Conservation (phyloP, 2,329 filamentous ascomycete species). For the Colletotrichum sp. region DNA sequence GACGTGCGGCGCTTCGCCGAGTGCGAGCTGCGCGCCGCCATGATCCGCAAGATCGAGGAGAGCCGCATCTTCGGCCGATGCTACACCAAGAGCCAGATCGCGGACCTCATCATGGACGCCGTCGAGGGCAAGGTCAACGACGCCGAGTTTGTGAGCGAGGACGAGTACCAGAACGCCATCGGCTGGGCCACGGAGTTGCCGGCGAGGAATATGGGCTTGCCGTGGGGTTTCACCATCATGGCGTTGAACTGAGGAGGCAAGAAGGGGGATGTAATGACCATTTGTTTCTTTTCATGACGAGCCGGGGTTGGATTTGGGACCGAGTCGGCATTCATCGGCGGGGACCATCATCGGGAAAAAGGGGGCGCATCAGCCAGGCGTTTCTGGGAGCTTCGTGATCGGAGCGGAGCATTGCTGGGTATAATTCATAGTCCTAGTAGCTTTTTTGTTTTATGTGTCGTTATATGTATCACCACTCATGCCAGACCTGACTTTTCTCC, state of each 20-base stretch:
- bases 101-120: slow-evolving; percentile 34
- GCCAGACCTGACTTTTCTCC: not conserved
- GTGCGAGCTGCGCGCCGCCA: slow-evolving; percentile 30
- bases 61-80: slow-evolving; percentile 35
- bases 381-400: slow-evolving; percentile 1
- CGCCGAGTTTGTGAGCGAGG: slow-evolving; percentile 15
- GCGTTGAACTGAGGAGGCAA: slow-evolving; percentile 33
- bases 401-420: slow-evolving; percentile 21
- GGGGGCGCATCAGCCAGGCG: slow-evolving; percentile 13
- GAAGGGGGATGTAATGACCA: not conserved
- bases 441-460: not conserved
- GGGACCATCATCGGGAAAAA: not conserved
- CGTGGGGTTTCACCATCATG: slow-evolving; percentile 42
- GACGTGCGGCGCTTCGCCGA: slow-evolving; percentile 35
- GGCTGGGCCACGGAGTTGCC: slow-evolving; percentile 33
- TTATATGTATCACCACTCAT: slow-evolving; percentile 19
- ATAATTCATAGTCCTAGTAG: slow-evolving; percentile 19
- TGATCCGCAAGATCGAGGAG: slow-evolving; percentile 34
- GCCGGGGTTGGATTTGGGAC: not conserved
- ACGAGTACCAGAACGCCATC: slow-evolving; percentile 27
- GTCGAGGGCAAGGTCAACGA: slow-evolving; percentile 26
- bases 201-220: slow-evolving; percentile 39
- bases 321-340: not conserved
- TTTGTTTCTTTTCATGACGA: not conserved
- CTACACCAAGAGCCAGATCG: slow-evolving; percentile 35